These are phyloP conservation scores for Dalbergia cochinchinensis DNA, from an alignment of 306 rosid species.

Conservation along the genomic window DNA sequence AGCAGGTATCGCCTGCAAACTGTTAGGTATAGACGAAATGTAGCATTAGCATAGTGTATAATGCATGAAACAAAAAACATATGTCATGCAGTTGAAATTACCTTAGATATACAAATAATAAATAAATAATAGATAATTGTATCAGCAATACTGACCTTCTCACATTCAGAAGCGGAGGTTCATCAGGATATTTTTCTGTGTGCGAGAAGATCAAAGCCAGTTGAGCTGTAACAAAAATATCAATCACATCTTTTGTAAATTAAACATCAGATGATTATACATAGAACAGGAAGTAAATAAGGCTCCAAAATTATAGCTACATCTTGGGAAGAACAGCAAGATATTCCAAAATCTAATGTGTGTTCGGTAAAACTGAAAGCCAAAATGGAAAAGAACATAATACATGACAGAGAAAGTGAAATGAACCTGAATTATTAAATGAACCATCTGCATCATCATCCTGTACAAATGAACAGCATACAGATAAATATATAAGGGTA, in stretches of 20 bases:
- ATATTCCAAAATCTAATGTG: constrained; percentile 29
- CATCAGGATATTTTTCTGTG: constrained; percentile 95
- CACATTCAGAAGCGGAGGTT: constrained; percentile 92
- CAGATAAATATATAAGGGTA: constrained; percentile 35
- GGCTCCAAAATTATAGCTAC: constrained; percentile 39
- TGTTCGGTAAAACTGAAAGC: constrained; percentile 25
- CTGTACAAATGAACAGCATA: constrained; percentile 58
- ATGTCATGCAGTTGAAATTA: neutral
- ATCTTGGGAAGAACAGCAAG: constrained; percentile 36
- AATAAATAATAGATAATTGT: neutral
- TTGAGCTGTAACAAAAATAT: constrained; percentile 78
- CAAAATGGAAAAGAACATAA: constrained; percentile 22
- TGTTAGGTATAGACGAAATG: constrained; percentile 47
- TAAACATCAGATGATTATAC: constrained; percentile 32
- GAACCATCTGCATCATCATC: constrained; percentile 83
- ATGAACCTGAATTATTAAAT: constrained; percentile 69
- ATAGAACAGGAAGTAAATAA: constrained; percentile 9
- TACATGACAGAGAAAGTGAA: constrained; percentile 46
- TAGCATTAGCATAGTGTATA: constrained; percentile 34
- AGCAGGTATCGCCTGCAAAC: constrained; percentile 73
- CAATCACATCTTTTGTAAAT: constrained; percentile 29
- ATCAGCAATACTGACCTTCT: constrained; percentile 62
- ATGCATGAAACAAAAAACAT: constrained; percentile 26
- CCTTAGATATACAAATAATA: constrained; percentile 29
- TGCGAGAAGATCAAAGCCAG: constrained; percentile 92